Base-by-base conservation (phyloP, 2,329 filamentous ascomycete species). In the Talaromyces albobiverticillius region DNA sequence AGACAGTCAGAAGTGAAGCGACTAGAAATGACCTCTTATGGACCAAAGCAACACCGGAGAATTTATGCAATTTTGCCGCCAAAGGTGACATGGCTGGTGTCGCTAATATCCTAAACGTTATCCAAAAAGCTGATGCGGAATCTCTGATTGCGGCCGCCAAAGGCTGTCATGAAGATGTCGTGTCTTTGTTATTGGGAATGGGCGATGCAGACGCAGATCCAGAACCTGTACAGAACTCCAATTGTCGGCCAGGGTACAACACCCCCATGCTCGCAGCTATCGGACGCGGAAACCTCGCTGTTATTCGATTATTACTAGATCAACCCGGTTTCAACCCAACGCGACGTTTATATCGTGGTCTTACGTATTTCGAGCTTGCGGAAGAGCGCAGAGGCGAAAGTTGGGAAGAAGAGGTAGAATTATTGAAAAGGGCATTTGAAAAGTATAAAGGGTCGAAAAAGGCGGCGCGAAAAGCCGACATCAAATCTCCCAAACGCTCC, bases 231-330 rank as follows among this genome's bases (percentile, higher is more conserved):
- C 64, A 77, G 8, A 70, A 69, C 14, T 60, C 61, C 46, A 76
- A 76, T 55, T 79, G 80, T 26, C 77, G 82, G 55, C 73, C 80
- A 40, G 91, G 94, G 54, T 86, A 89, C 64, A 88, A 92, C 49
- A 97, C 93, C 1, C 94, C 94, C 1, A 95, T 99, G 79, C 82
- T 96, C 34, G 91, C 92, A 55, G 92, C 94, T 1, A 96, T 99
- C 60, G 93, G 94, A 14, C 88, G 93, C 61, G 84, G 83, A 4
- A 94, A 96, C 63, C 81, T 94, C 47, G 88, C 90, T 61, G 90
- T 96, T 54, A 84, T 99, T 42, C 83, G 88, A 54, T 76, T 96
- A 10, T 79, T 96, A 7, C 76, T 96, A 6, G 85, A 86, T 56
- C 89, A 94, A 63, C 82, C 82, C 46, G 79, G 80, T 23, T 96